Base-by-base conservation (phyloP, 2,329 filamentous ascomycete species). In the Aspergillus spinulosporus region DNA sequence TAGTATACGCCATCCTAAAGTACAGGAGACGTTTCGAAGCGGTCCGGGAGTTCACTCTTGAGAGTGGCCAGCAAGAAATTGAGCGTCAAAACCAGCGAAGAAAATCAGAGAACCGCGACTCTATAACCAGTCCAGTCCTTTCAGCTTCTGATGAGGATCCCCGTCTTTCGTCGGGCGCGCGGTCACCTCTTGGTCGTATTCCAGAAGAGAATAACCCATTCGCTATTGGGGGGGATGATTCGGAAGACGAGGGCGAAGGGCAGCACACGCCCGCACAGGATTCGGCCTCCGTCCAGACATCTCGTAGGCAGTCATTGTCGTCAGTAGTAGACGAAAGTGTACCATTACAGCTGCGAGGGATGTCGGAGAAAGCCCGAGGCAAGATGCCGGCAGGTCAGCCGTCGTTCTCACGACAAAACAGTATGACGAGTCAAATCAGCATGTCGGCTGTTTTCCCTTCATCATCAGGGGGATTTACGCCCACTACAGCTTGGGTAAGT, bases 361-460 rank as follows among this genome's bases (percentile, higher is more conserved):
- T 97, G 90, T 97, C 93, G 15, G 94, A 97, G 74, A 99, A 97
- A 72, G 94, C 94, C 12, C 82, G 94, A 49, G 94, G 94, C 5
- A 99, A 99, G 74, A 91, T 96, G 86, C 94, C 93, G 29, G 91
- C 89, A 9, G 89, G 90, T 1, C 81, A 88, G 49, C 83, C 84
- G n/a, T 84, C 84, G 1, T 96, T 97, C 71, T 96, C 92, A 0
- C 82, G 93, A 14, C 92, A 96, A 68, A 96, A 94, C 68, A 95
- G 92, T 72, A 90, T 87, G 29, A 89, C 89, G 1, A 96, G 91
- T 66, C 80, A 97, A 36, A 84, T 81, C 56, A 86, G 85, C 64
- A 80, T 87, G 66, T 83, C 86, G 9, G 79, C 82, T 40, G 75
- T 84, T 26, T 80, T 82, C 14, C 78, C 82, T 55, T 81, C 83